phyloP scores from a whole-genome alignment of 225 moss, liverwort and hornwort species.

The Pseudoscleropodium purum region DNA sequence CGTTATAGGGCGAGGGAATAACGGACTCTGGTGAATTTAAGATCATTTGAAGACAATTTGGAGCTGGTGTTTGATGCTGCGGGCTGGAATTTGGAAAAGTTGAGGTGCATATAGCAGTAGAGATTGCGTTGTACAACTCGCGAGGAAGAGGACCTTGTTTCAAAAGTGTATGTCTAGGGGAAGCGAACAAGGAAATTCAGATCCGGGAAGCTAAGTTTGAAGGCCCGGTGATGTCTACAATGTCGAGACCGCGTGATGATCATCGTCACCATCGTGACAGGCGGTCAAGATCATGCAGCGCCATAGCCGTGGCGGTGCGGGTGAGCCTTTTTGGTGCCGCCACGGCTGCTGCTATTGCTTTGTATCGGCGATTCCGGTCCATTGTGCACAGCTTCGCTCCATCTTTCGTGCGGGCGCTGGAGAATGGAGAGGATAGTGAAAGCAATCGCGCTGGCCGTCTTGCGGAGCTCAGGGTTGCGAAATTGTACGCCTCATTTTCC shows the following conservation, averaged over 20 bases:
- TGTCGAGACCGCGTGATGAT: constrained; percentile 13
- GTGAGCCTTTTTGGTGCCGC: constrained; percentile 37
- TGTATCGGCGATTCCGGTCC: constrained; percentile 36
- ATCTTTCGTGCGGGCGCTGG: constrained; percentile 27
- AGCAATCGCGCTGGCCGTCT: constrained; percentile 57
- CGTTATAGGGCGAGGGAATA: background rate
- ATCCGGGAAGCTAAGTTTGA: background rate
- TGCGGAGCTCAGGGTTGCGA: constrained; percentile 66
- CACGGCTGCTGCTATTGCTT: constrained; percentile 24
- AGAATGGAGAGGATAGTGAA: constrained; percentile 38
- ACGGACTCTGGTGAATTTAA: background rate
- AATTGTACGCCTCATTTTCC: constrained; percentile 35
- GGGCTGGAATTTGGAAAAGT: background rate
- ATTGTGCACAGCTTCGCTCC: constrained; percentile 28
- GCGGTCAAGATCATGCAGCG: constrained; percentile 22
- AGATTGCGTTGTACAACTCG: background rate
- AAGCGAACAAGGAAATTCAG: background rate
- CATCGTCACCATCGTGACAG: constrained; percentile 6
- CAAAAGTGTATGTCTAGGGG: background rate
- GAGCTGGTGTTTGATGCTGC: background rate
- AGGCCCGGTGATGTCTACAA: background rate
- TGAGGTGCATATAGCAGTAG: background rate
- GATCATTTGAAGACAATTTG: background rate
- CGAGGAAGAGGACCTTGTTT: background rate
- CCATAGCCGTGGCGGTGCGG: constrained; percentile 34